Evolutionary conservation across 352 stramenopile genomes (phyloP).

Genomic region (Globisporangium spiculum): DNA sequence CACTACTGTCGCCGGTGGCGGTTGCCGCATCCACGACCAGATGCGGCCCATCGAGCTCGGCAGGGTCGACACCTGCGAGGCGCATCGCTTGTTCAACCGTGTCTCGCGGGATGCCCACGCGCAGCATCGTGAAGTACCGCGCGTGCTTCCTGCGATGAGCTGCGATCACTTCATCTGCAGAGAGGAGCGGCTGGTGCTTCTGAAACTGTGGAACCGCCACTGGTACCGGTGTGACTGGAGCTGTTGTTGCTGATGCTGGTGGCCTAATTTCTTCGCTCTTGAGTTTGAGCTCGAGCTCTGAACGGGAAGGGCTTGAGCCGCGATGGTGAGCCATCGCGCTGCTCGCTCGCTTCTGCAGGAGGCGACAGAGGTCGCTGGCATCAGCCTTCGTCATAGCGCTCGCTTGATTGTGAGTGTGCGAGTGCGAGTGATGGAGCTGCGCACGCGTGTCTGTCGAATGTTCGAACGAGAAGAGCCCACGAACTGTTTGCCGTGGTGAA

Average conservation of each 20-base stretch:
- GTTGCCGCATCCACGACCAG: constrained; percentile 1
- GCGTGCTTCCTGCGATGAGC: constrained; percentile 35
- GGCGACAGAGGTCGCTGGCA: not conserved
- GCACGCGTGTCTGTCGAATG: not conserved
- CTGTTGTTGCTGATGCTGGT: not conserved
- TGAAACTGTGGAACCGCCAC: not conserved
- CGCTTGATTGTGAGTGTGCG: not conserved
- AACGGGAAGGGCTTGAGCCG: not conserved
- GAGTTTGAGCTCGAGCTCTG: not conserved
- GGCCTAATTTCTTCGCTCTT: not conserved
- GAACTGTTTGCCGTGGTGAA: not conserved
- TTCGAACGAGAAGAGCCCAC: not conserved
- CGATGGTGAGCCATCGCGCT: not conserved
- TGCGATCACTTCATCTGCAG: constrained; percentile 29
- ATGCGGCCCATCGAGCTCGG: constrained; percentile 19
- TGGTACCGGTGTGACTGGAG: not conserved
- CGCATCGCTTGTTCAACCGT: constrained; percentile 54
- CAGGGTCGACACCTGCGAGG: constrained; percentile 34
- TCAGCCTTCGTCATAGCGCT: not conserved
- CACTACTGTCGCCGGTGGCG: no score
- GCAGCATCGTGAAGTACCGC: constrained; percentile 56
- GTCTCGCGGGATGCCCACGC: constrained; percentile 37
- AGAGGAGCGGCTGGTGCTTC: not conserved
- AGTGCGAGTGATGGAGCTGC: not conserved
- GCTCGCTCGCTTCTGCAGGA: constrained; percentile 9